A percentile compares a stretch with the other conserved stretches of the same genome.
Conservation (phyloP, 345 rosid species). For the Trapa bicornis region DNA sequence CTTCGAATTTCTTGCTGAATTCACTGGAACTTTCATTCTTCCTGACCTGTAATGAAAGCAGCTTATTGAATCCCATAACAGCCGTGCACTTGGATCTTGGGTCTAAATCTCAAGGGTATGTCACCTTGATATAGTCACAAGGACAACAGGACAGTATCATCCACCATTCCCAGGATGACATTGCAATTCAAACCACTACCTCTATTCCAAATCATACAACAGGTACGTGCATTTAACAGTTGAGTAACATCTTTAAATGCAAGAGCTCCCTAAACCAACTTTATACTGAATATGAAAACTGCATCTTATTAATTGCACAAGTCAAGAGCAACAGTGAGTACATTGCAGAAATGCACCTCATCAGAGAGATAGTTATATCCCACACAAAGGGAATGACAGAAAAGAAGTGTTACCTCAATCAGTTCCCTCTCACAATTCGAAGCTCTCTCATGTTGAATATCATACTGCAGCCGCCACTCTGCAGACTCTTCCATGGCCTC, state of each 20-base stretch:
- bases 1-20: constrained; percentile 24
- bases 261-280: not conserved
- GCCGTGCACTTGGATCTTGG: not conserved
- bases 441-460: constrained; percentile 46
- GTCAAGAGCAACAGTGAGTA: not conserved
- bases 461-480: constrained; percentile 79
- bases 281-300: not conserved
- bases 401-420: constrained; percentile 27
- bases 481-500: constrained; percentile 97
- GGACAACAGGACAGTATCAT: not conserved
- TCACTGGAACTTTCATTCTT: constrained; percentile 25
- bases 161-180: not conserved
- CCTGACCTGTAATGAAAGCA: constrained; percentile 33
- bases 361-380: not conserved
- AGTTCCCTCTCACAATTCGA: constrained; percentile 49
- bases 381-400: not conserved
- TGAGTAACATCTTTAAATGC: not conserved
- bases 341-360: not conserved
- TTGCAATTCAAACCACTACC: not conserved
- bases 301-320: not conserved
- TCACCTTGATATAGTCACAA: too few relatives aligned
- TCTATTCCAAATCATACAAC: not conserved
- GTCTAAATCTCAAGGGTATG: too few relatives aligned
- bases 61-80: not conserved
- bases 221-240: not conserved